Conservation (phyloP, 2,329 filamentous ascomycete species). For the Dactylonectria estremocensis region DNA sequence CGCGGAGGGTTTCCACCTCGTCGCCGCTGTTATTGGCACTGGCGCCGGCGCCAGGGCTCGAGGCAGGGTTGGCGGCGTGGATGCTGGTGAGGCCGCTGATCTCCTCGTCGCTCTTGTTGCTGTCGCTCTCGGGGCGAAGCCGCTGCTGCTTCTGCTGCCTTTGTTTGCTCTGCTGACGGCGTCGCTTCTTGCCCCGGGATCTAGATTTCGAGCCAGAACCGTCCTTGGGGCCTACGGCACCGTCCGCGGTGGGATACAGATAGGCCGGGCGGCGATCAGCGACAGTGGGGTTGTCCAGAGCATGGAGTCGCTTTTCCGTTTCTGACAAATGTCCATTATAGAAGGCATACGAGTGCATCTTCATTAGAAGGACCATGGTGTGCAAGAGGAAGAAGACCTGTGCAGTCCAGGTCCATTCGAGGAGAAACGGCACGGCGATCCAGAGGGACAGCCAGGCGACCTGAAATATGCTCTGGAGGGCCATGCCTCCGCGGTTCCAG, state of each 20-base stretch:
- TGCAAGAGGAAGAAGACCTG: slow-evolving; percentile 96
- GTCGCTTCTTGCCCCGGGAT: slow-evolving; percentile 43
- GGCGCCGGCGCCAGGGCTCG: slow-evolving; percentile 39
- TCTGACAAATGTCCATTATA: slow-evolving; percentile 97
- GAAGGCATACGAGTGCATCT: slow-evolving; percentile 98
- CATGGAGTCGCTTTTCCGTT: slow-evolving; percentile 84
- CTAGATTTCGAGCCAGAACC: slow-evolving; percentile 26
- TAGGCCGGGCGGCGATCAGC: slow-evolving; percentile 78
- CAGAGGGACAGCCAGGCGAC: slow-evolving; percentile 84
- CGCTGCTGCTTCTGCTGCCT: slow-evolving; percentile 34
- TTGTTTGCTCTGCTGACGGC: slow-evolving; percentile 39
- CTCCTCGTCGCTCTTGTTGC: slow-evolving; percentile 47
- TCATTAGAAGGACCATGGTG: slow-evolving; percentile 94
- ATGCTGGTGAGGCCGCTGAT: neutral
- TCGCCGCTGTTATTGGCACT: slow-evolving; percentile 53
- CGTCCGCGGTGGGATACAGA: slow-evolving; percentile 77
- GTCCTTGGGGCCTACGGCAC: slow-evolving; percentile 58
- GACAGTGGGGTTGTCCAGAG: slow-evolving; percentile 81
- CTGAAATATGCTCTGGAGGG: slow-evolving; percentile 88
- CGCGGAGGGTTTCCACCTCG: slow-evolving; percentile 79
- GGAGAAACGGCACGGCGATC: slow-evolving; percentile 86
- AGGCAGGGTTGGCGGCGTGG: slow-evolving; percentile 6
- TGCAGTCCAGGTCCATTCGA: slow-evolving; percentile 96
- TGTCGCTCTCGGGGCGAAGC: slow-evolving; percentile 36
- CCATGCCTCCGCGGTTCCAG: slow-evolving; percentile 85